Evolutionary conservation across 495 filamentous ascomycete genomes (phyloP).

Genomic region (Daldinia concentrica): DNA sequence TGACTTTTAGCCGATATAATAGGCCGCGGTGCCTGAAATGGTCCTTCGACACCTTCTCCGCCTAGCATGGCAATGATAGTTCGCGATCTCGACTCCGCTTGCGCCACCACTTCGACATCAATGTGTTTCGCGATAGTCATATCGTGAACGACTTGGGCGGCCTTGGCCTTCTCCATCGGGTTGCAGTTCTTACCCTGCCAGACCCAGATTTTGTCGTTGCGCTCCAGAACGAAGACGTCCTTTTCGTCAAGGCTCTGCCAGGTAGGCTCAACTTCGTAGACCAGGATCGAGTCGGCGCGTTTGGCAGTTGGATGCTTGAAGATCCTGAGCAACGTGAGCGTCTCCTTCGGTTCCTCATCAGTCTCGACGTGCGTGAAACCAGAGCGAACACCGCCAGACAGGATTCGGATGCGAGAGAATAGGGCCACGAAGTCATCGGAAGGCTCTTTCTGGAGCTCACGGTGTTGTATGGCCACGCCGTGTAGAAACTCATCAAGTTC

Average conservation of each 20-base stretch:
- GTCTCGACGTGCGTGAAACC: constrained; percentile 68
- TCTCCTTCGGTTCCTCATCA: constrained; percentile 49
- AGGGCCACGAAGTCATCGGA: constrained; percentile 65
- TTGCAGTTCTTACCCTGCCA: constrained; percentile 71
- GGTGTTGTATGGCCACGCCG: constrained; percentile 66
- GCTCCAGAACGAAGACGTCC: constrained; percentile 70
- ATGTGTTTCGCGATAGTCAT: constrained; percentile 68
- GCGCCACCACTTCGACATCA: constrained; percentile 68
- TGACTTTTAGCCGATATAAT: constrained; percentile 41
- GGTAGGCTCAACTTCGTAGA: constrained; percentile 69
- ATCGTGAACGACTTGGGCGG: constrained; percentile 69
- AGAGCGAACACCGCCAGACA: constrained; percentile 65
- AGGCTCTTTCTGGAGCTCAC: constrained; percentile 64
- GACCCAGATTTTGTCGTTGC: constrained; percentile 68
- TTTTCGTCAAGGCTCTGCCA: constrained; percentile 68
- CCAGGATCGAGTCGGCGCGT: constrained; percentile 58
- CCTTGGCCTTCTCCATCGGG: constrained; percentile 72
- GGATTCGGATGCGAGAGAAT: constrained; percentile 64
- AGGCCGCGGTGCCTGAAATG: constrained; percentile 54
- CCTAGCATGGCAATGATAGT: constrained; percentile 65
- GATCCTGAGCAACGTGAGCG: constrained; percentile 63
- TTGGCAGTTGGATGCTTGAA: constrained; percentile 62
- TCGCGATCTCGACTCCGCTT: constrained; percentile 62
- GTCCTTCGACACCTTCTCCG: constrained; percentile 52
- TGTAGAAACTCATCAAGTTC: constrained; percentile 71